These are phyloP conservation scores for Diaporthe capsici DNA, from an alignment of 2,329 filamentous ascomycete species.

Conservation along the genomic window DNA sequence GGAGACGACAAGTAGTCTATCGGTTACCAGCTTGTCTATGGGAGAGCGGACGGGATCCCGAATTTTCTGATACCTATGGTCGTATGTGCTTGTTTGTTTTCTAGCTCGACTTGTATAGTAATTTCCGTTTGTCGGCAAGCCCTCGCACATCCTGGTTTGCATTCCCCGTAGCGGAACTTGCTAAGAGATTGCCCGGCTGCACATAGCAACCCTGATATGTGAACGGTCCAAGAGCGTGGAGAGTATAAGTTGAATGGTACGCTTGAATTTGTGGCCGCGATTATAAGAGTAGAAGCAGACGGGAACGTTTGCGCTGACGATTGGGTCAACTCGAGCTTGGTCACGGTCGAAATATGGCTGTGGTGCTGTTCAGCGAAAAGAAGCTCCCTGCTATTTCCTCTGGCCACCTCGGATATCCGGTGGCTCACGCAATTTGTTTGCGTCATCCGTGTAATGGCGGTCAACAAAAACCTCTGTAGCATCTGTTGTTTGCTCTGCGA, in stretches of 20 bases:
- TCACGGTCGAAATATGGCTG: slow-evolving; percentile 51
- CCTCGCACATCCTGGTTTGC: background rate
- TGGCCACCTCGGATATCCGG: background rate
- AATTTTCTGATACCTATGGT: background rate
- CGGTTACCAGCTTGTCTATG: background rate
- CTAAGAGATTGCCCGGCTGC: no score
- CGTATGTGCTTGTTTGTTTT: background rate
- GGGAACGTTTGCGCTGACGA: slow-evolving; percentile 52
- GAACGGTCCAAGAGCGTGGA: slow-evolving; percentile 45
- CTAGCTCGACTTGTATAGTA: background rate
- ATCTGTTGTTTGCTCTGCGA: no score
- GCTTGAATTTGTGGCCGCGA: slow-evolving; percentile 44
- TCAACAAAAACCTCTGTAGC: no score
- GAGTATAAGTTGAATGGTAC: slow-evolving; percentile 47
- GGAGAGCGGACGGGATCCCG: background rate
- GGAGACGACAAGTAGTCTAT: no score
- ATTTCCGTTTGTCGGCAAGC: slow-evolving; percentile 14
- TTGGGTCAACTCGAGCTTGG: slow-evolving; percentile 47
- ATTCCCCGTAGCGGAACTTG: no score
- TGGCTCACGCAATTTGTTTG: background rate
- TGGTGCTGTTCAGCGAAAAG: background rate
- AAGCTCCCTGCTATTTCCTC: slow-evolving; percentile 29
- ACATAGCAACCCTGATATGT: slow-evolving; percentile 50
- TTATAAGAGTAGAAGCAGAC: slow-evolving; percentile 50
- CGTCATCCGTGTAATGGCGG: no score